A percentile compares a stretch with the other conserved stretches of the same genome.
These are phyloP conservation scores for Tubosaeta brunneosetosa DNA, from an alignment of 768 basidiomycete species.

Conservation along the genomic window DNA sequence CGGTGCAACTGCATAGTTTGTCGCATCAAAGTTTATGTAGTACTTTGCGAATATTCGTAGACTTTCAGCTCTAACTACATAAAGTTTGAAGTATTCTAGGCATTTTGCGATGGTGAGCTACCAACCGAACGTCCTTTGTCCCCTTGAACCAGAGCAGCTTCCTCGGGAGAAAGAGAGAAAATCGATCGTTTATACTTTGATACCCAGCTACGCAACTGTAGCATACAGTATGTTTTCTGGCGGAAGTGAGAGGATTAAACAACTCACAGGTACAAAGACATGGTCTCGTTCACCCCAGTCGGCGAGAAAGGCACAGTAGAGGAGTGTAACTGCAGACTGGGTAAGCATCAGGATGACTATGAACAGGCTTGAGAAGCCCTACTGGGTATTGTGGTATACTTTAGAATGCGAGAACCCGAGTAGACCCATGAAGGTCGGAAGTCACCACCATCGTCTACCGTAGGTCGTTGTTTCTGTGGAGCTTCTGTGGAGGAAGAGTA, in stretches of 20 bases:
- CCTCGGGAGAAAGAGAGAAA: slow-evolving; percentile 56
- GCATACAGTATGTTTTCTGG: neutral
- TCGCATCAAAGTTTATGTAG: slow-evolving; percentile 54
- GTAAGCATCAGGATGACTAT: neutral
- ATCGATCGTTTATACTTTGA: slow-evolving; percentile 45
- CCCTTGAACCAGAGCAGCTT: slow-evolving; percentile 31
- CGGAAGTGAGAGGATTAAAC: neutral
- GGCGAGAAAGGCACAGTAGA: slow-evolving; percentile 58
- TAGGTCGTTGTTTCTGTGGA: slow-evolving; percentile 2
- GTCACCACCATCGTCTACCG: slow-evolving; percentile 32
- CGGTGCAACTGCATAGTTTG: slow-evolving; percentile 68
- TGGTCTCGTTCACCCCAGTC: slow-evolving; percentile 72
- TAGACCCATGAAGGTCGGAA: slow-evolving; percentile 63
- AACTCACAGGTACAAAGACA: slow-evolving; percentile 61
- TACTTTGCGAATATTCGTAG: neutral
- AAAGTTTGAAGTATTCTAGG: neutral
- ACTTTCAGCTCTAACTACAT: too few species aligned
- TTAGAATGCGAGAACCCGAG: slow-evolving; percentile 44
- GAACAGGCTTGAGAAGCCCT: slow-evolving; percentile 14
- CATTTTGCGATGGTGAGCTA: neutral
- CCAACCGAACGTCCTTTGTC: neutral
- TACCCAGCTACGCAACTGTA: slow-evolving; percentile 57
- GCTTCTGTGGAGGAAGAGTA: slow-evolving; percentile 11
- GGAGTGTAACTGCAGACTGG: slow-evolving; percentile 38
- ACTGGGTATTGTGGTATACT: slow-evolving; percentile 56